Percentiles rank a stretch among this genome's conserved stretches.
Conservation (phyloP, 2,329 filamentous ascomycete genomes). For the Sphaceloma murrayae region DNA sequence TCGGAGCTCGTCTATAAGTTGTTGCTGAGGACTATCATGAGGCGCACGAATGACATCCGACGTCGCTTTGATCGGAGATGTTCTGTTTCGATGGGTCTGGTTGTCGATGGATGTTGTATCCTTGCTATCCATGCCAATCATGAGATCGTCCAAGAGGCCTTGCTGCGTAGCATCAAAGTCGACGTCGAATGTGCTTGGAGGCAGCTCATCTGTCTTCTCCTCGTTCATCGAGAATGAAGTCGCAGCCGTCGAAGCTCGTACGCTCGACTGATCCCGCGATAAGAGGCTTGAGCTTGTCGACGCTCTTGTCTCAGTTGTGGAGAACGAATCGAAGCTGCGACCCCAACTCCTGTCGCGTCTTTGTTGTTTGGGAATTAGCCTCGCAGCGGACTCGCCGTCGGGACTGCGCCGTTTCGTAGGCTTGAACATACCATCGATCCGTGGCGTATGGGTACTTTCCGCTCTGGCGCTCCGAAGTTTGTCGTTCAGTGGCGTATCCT, state of each 20-base stretch:
- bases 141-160: neutral
- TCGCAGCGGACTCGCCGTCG: no score
- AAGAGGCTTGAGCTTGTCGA: no score
- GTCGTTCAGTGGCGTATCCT: neutral
- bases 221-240: slow-evolving; percentile 10
- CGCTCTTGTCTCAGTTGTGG: neutral
- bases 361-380: slow-evolving; percentile 3
- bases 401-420: slow-evolving; percentile 1
- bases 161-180: slow-evolving; percentile 8
- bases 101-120: neutral
- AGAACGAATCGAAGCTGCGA: slow-evolving; percentile 1
- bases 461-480: neutral
- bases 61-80: no score
- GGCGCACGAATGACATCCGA: no score
- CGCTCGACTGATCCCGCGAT: no score
- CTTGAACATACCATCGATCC: neutral
- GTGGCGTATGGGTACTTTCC: neutral
- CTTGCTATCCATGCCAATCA: neutral
- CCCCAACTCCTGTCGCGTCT: neutral
- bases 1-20: slow-evolving; percentile 3
- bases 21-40: neutral
- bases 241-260: slow-evolving; percentile 1
- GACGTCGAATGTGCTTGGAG: slow-evolving; percentile 3
- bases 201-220: neutral
- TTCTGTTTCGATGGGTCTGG: no score